These are phyloP conservation scores for Cadophora gregata DNA, from an alignment of 2,329 filamentous ascomycete species.

Conservation along the genomic window DNA sequence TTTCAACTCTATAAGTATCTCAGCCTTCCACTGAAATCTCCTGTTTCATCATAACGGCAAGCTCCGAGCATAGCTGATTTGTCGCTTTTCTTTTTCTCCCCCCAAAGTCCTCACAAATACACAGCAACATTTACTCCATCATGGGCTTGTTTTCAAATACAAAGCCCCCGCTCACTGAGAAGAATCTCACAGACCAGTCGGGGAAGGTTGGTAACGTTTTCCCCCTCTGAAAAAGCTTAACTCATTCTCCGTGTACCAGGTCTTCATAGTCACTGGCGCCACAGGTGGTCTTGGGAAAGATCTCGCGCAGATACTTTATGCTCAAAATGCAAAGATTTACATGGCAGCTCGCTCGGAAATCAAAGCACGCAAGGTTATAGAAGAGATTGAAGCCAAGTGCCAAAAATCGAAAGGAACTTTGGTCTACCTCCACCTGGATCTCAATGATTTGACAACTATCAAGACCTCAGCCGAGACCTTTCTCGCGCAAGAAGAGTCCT, in stretches of 20 bases:
- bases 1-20: constrained; percentile 3
- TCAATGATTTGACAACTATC: constrained; percentile 47
- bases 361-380: constrained; percentile 48
- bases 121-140: neutral
- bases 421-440: constrained; percentile 46
- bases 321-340: constrained; percentile 50
- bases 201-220: constrained; percentile 19
- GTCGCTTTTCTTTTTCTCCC: neutral
- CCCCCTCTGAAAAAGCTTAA: neutral
- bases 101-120: neutral
- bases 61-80: neutral
- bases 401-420: constrained; percentile 44
- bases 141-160: constrained; percentile 18
- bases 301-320: constrained; percentile 47
- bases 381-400: constrained; percentile 43
- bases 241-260: constrained; percentile 21
- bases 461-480: constrained; percentile 47
- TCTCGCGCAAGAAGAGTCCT: constrained; percentile 43
- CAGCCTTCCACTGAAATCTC: neutral
- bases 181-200: constrained; percentile 22
- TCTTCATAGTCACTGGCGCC: constrained; percentile 46
- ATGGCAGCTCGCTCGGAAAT: constrained; percentile 48
- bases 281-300: constrained; percentile 48
- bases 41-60: neutral
- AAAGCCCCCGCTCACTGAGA: constrained; percentile 21